These are phyloP conservation scores for Amoebophrya sp. DNA, from an alignment of 169 alveolate genomes.

Conservation along the genomic window DNA sequence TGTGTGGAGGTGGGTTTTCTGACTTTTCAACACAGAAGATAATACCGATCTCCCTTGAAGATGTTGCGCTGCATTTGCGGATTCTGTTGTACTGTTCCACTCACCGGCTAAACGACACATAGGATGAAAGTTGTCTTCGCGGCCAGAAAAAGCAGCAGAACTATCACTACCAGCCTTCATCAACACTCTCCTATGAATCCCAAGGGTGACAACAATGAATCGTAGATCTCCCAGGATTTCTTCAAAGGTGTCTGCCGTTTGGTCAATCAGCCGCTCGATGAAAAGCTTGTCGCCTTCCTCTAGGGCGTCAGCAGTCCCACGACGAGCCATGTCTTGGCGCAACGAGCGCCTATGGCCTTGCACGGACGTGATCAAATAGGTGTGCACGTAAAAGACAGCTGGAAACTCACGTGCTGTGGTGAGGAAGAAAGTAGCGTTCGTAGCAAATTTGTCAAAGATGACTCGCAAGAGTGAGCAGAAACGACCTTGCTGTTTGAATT, in stretches of 20 bases:
- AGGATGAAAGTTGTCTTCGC: no score
- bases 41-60: no score
- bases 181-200: no score
- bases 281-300: background rate
- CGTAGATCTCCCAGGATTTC: background rate
- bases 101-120: no score
- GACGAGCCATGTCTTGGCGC: background rate
- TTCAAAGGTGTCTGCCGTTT: background rate
- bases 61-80: no score
- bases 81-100: no score
- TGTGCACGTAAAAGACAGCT: constrained; percentile 1
- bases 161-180: no score
- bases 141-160: no score
- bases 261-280: background rate
- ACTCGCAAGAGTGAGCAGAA: background rate
- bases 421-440: background rate
- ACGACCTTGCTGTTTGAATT: background rate
- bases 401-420: background rate
- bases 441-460: background rate
- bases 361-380: background rate
- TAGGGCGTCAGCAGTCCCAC: background rate
- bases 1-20: background rate
- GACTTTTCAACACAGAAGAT: no score
- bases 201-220: background rate
- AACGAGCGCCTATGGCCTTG: background rate